Percentiles rank a stretch among this genome's conserved stretches.
phyloP scores from a whole-genome alignment of 2,329 filamentous ascomycete species.

The Cordyceps javanica region DNA sequence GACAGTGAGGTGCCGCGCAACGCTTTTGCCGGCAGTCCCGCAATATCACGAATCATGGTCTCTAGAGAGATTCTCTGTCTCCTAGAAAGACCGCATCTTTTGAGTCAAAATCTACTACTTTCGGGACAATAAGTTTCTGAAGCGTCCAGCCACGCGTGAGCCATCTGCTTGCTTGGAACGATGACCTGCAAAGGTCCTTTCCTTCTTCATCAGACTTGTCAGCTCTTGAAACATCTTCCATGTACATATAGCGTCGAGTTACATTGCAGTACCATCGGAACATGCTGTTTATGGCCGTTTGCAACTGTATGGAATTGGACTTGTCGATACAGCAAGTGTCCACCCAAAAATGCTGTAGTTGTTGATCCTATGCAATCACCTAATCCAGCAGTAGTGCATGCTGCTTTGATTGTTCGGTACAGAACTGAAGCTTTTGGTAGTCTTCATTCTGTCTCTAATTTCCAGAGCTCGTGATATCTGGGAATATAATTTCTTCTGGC shows the following conservation, averaged over 20 bases:
- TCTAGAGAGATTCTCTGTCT: not conserved
- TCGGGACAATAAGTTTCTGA: constrained; percentile 57
- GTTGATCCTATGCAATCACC: constrained; percentile 14
- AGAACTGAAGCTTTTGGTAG: constrained; percentile 20
- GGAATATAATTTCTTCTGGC: constrained; percentile 22
- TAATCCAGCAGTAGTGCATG: too few relatives aligned
- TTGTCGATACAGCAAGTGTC: constrained; percentile 24
- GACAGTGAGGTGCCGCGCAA: constrained; percentile 2
- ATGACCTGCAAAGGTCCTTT: not conserved
- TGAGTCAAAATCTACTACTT: constrained; percentile 5
- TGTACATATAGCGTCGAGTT: constrained; percentile 20
- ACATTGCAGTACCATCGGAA: constrained; percentile 23
- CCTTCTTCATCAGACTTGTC: not conserved
- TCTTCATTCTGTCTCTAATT: constrained; percentile 13
- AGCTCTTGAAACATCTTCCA: constrained; percentile 17
- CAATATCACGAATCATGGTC: not conserved
- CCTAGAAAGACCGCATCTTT: not conserved
- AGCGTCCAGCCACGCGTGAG: constrained; percentile 48
- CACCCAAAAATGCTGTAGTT: constrained; percentile 21
- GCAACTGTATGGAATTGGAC: not conserved
- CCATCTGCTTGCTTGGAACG: constrained; percentile 21
- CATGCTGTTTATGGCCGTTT: constrained; percentile 7
- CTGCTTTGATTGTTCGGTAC: constrained; percentile 16
- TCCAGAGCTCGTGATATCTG: constrained; percentile 16
- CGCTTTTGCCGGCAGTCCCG: not conserved